Conservation (phyloP, 306 rosid species). For the Quillaja saponaria region DNA sequence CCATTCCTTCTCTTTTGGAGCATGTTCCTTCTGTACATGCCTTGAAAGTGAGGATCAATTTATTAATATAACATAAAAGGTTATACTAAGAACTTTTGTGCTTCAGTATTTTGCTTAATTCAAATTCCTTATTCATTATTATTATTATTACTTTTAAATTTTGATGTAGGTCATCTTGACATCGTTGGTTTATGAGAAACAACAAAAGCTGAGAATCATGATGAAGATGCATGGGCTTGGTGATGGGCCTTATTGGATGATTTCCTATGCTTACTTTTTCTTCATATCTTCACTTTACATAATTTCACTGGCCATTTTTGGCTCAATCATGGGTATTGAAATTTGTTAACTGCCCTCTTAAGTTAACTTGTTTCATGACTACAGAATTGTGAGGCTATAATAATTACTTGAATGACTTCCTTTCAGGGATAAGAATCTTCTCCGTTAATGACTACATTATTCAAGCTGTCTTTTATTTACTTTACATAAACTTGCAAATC, state of each 20-base stretch:
- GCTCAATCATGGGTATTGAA: constrained; percentile 70
- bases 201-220: constrained; percentile 87
- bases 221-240: constrained; percentile 99
- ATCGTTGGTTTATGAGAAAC: constrained; percentile 79
- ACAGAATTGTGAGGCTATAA: too few species aligned
- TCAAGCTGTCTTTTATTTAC: constrained; percentile 70
- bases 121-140: too few species aligned
- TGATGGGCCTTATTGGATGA: constrained; percentile 88
- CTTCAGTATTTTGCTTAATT: too few species aligned
- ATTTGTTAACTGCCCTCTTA: constrained; percentile 18
- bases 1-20: too few species aligned
- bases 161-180: constrained; percentile 65
- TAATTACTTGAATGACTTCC: constrained; percentile 24
- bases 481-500: constrained; percentile 87
- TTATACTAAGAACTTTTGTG: too few species aligned
- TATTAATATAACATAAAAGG: too few species aligned
- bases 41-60: too few species aligned
- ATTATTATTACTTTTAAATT: too few species aligned
- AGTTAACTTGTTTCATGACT: too few species aligned
- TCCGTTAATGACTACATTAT: constrained; percentile 80
- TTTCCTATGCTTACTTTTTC: constrained; percentile 75
- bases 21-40: too few species aligned
- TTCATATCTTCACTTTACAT: constrained; percentile 58
- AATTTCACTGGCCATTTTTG: constrained; percentile 72
- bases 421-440: constrained; percentile 83